phyloP scores from a whole-genome alignment of 2,329 filamentous ascomycete genomes.

The Arthrobotrys pseudoclavata region DNA sequence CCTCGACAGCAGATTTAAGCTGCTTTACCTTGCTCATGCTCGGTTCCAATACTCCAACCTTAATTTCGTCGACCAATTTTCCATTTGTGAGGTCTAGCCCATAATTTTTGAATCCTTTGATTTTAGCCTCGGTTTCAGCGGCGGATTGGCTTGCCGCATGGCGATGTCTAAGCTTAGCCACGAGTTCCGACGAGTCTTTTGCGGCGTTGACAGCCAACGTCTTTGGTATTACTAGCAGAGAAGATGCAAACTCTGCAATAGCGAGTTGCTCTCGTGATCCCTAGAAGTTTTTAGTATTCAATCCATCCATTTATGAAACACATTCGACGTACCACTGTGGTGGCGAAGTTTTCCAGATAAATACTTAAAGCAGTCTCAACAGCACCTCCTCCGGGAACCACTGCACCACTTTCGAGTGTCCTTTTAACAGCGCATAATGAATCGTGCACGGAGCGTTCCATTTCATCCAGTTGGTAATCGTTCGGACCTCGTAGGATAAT shows the following conservation, averaged over 20 bases:
- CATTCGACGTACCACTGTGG: constrained; percentile 79
- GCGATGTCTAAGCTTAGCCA: constrained; percentile 92
- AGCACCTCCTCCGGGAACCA: constrained; percentile 94
- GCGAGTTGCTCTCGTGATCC: constrained; percentile 96
- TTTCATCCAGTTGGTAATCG: constrained; percentile 97
- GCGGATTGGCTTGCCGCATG: constrained; percentile 95
- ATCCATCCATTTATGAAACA: neutral
- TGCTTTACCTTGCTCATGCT: constrained; percentile 99
- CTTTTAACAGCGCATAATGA: constrained; percentile 97
- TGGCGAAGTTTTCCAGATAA: constrained; percentile 98
- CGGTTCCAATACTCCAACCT: constrained; percentile 94
- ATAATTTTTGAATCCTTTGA: constrained; percentile 99
- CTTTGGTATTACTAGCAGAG: constrained; percentile 94
- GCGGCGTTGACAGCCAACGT: constrained; percentile 97
- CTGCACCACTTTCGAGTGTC: constrained; percentile 94
- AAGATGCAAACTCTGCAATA: constrained; percentile 96
- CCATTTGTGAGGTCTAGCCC: constrained; percentile 90
- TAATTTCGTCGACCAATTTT: constrained; percentile 91
- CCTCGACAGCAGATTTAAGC: constrained; percentile 93
- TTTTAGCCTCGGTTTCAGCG: constrained; percentile 86
- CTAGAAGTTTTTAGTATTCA: constrained; percentile 64
- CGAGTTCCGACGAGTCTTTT: constrained; percentile 94
- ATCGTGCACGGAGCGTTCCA: constrained; percentile 98
- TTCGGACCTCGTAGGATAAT: constrained; percentile 96
- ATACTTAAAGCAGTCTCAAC: constrained; percentile 99